phyloP scores from a whole-genome alignment of 169 alveolate genomes.

The Plasmodium cynomolgi region DNA sequence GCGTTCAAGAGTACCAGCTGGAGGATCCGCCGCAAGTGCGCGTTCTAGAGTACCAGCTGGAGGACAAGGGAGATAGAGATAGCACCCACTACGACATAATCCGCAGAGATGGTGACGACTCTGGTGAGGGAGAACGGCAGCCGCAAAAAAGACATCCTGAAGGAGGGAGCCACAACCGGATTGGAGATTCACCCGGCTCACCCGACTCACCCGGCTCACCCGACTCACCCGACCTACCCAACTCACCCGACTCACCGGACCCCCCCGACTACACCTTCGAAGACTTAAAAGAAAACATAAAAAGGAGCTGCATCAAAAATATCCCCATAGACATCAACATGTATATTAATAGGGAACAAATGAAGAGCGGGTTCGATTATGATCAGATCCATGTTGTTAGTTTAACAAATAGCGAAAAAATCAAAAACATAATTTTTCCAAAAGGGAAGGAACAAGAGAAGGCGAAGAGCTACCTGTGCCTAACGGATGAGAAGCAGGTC shows the following conservation, averaged over 20 bases:
- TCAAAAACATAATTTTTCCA: constrained; percentile 20
- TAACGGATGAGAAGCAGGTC: constrained; percentile 48
- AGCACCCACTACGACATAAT: not conserved
- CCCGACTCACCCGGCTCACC: no score
- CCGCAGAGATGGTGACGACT: not conserved
- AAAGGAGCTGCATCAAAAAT: constrained; percentile 10
- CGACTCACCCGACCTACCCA: not conserved
- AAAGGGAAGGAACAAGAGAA: constrained; percentile 26
- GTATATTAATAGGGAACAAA: constrained; percentile 69
- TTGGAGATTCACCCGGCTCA: not conserved
- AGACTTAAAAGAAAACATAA: constrained; percentile 49
- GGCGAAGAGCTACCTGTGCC: constrained; percentile 29
- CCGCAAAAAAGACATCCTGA: not conserved
- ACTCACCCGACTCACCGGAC: not conserved
- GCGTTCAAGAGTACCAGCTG: constrained; percentile 13
- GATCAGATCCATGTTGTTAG: constrained; percentile 64
- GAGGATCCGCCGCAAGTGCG: not conserved
- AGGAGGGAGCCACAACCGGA: not conserved
- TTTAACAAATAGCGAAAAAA: constrained; percentile 55
- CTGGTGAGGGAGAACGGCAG: not conserved
- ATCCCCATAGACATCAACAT: constrained; percentile 74
- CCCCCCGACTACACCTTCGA: constrained; percentile 4
- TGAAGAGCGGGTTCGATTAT: constrained; percentile 50
- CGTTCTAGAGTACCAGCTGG: constrained; percentile 12
- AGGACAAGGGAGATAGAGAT: not conserved